A percentile compares a stretch with the other conserved stretches of the same genome.
phyloP scores from a whole-genome alignment of 75 land plant species.

The Chamaecyparis obtusa region DNA sequence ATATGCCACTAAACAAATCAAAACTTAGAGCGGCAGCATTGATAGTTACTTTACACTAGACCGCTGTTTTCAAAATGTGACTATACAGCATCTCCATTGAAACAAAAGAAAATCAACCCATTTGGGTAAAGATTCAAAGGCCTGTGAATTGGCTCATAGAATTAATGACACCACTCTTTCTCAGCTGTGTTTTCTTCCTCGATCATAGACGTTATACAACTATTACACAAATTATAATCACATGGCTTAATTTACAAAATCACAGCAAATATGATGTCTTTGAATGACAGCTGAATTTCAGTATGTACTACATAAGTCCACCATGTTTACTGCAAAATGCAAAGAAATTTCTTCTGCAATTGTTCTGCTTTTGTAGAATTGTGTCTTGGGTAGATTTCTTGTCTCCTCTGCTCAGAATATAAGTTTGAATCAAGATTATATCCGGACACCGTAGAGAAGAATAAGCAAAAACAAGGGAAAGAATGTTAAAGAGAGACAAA shows the following conservation, averaged over 20 bases:
- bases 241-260: neutral
- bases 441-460: neutral
- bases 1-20: too few relatives aligned
- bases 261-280: constrained; percentile 9
- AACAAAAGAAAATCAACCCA: neutral
- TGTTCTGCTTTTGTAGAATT: neutral
- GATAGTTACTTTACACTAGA: too few relatives aligned
- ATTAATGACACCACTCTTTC: neutral
- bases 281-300: neutral
- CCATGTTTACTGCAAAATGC: neutral
- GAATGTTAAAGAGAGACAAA: neutral
- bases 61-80: too few relatives aligned
- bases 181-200: neutral
- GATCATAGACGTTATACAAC: neutral
- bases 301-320: neutral
- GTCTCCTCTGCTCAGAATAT: neutral
- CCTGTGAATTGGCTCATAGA: neutral
- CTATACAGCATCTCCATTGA: neutral
- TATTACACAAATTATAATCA: neutral
- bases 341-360: neutral
- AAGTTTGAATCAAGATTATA: neutral
- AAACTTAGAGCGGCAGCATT: too few relatives aligned
- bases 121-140: neutral
- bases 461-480: neutral
- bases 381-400: neutral